phyloP scores from a whole-genome alignment of 2,329 filamentous ascomycete species.

The Cercospora brassicicola region DNA sequence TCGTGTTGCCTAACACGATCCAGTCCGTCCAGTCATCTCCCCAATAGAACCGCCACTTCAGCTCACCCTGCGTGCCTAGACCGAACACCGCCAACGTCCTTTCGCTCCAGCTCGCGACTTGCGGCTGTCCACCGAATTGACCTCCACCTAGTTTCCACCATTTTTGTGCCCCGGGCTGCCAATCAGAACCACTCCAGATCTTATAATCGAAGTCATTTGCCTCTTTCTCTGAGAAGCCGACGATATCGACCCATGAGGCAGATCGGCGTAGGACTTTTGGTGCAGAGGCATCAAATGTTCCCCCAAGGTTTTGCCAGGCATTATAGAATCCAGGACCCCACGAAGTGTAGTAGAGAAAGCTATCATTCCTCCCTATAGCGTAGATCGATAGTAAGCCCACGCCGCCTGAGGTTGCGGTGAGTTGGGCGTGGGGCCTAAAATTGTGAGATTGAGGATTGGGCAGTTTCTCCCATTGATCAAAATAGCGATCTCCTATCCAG shows the following conservation, averaged over 20 bases:
- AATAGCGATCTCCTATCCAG: constrained; percentile 4
- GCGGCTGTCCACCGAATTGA: not conserved
- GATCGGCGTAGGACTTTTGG: not conserved
- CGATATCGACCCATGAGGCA: not conserved
- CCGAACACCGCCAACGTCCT: not conserved
- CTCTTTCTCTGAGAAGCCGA: not conserved
- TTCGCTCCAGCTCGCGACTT: not conserved
- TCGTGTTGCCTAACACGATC: not conserved
- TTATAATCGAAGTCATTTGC: not conserved
- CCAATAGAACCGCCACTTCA: not conserved
- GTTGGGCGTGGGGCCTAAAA: not conserved
- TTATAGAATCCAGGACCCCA: not conserved
- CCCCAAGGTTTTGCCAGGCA: not conserved
- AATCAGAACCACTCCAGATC: not conserved
- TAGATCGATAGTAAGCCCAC: not conserved
- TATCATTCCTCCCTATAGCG: constrained; percentile 2
- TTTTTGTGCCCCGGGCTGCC: not conserved
- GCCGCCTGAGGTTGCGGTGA: not conserved
- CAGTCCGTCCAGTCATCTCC: not conserved
- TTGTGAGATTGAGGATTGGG: not conserved
- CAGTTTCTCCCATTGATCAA: not conserved
- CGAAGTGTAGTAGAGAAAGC: not conserved
- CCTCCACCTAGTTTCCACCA: not conserved
- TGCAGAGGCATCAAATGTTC: not conserved
- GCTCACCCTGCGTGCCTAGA: not conserved